Base-by-base conservation (phyloP, 805 yeast species). In the Saccharomyces eubayanus region DNA sequence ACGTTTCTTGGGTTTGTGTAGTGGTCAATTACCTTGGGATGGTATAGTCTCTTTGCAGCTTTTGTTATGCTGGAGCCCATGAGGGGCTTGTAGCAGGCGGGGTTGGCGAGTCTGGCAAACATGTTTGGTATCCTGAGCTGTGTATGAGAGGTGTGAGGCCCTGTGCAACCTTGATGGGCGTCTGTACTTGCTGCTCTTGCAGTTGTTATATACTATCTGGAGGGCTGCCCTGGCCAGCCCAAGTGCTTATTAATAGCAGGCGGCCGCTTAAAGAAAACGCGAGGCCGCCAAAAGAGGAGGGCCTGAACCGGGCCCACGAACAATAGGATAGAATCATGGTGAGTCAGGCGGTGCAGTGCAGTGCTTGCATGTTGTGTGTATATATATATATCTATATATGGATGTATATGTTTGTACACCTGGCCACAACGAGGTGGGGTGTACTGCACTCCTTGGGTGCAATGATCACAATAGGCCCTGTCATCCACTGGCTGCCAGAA, bases 1-100 rank as follows among this genome's bases (percentile, higher is more conserved):
- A 94, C 98, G 68, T 94, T 94, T 72, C 99, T 82, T 57, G 99
- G 99, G 74, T 92, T 91, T 65, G 88, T 84, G 73, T 94, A 94
- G 70, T 94, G 99, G 69, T 94, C 98, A 62, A 92, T 85, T 52
- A 92, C 97, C 69, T 89, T 90, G 57, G 89, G 90, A 66, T 91
- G 97, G 67, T 92, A 92, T 16, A 67, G 60, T 62, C 78, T 72
- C 28, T 62, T 62, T 46, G 64, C 66, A 46, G 62, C 43, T 36
- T 24, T 36, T 36, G 11, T 36, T 36, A 36, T n/a, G 43, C 10
- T 16, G 43, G 43, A 36, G 43, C 43, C 62, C 6, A 57, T 52
- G 3, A 64, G 20, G 1, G 69, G 43, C 29, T 29, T 46, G 3
- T 27, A 48, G 12, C 46, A 36, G 20, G 45, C 51, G 5, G 54